Conservation (phyloP, 208 protist genomes). For the Hexamita inflata region DNA sequence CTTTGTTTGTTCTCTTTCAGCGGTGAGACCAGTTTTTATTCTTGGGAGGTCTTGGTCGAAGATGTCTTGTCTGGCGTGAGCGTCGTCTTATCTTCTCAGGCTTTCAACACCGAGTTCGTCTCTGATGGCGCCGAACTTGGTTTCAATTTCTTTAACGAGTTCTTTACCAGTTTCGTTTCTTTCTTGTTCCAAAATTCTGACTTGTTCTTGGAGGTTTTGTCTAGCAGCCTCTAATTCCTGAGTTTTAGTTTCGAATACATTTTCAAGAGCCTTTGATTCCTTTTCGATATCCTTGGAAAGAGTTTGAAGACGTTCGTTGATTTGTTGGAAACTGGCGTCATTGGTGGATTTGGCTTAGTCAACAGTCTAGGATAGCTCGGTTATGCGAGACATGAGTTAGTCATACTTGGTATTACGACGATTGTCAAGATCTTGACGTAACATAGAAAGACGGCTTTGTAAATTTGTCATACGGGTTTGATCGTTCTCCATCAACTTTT, state of each 20-base stretch:
- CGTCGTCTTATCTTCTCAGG: not conserved
- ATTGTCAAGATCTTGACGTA: not conserved
- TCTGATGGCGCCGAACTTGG: not conserved
- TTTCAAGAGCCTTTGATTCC: not conserved
- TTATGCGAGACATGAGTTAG: not conserved
- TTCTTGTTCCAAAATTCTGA: not conserved
- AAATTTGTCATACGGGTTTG: not conserved
- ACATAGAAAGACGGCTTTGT: not conserved
- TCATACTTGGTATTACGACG: not conserved
- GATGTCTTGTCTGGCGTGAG: not conserved
- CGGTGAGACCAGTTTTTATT: not conserved
- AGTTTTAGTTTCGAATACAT: not conserved
- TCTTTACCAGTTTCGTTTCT: not conserved
- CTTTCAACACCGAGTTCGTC: not conserved
- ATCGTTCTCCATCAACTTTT: not conserved
- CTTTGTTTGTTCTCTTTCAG: not conserved
- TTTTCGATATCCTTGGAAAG: not conserved
- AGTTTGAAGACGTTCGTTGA: not conserved
- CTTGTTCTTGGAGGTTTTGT: not conserved
- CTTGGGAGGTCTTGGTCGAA: not conserved
- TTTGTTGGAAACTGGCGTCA: not conserved
- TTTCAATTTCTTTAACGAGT: not conserved
- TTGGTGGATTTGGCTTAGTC: not conserved
- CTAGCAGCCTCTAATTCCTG: not conserved
- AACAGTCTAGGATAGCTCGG: not conserved